Base-by-base conservation (phyloP, 179 eudicot species). In the Patellifolia procumbens region DNA sequence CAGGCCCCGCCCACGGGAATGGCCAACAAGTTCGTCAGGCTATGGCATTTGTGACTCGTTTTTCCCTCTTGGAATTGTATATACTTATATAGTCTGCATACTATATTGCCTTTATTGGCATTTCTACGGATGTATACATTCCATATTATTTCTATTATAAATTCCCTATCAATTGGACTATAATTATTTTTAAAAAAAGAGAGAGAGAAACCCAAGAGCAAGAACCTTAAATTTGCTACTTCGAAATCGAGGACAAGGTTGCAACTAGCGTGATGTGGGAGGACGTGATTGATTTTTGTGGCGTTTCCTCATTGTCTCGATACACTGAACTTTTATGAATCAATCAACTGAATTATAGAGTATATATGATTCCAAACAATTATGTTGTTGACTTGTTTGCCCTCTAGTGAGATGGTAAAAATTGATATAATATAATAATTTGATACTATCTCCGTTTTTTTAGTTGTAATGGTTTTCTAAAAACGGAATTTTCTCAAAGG, bases 181-280 rank as follows among this genome's bases (percentile, higher is more conserved):
- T 43, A 62, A 64, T 2, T 64, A 35, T 42, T 13, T n/a, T 26
- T 9, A 37, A 64, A 35, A 6, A 4, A 0, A 20, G 7, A 20
- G 1, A 1, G 13, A 20, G 19, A 19, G 3, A 37, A 37, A 0
- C 20, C 8, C 1, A 64, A 15, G 46, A 5, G 19, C 68, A 64
- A 35, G 2, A 64, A 34, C 68, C 48, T 64, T 64, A 64, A 64
- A 32, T 35, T 35, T 63, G n/a, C 68, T 19, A 19, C 26, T 34
- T 35, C n/a, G n/a, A n/a, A n/a, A n/a, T n/a, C n/a, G n/a, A n/a
- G n/a, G n/a, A n/a, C 24, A 64, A 64, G 48, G 2, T 7, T 35
- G 20, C 68, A 64, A 64, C 48, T 9, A 37, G n/a, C 48, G n/a
- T 64, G 68, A 64, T 48, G 68, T 64, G 46, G 15, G 6, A 64